phyloP scores from a whole-genome alignment of 192 early-diverging fungal genomes.

The Umbelopsis vinacea region DNA sequence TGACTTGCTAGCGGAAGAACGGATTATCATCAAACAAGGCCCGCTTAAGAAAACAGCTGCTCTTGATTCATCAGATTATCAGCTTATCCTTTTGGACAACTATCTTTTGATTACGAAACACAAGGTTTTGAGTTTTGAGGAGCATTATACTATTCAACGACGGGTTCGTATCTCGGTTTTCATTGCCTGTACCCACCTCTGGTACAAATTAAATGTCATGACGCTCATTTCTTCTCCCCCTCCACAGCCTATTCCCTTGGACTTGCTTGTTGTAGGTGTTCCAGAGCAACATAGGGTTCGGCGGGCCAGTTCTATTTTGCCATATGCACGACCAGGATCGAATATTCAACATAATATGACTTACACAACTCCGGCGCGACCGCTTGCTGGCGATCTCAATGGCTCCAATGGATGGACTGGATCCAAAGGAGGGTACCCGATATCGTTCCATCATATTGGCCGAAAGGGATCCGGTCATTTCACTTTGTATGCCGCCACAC shows the following conservation, averaged over 20 bases:
- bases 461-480: constrained; percentile 58
- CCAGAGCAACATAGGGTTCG: constrained; percentile 32
- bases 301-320: constrained; percentile 34
- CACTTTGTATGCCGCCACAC: constrained; percentile 76
- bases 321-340: constrained; percentile 30
- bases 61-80: constrained; percentile 68
- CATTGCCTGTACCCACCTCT: background rate
- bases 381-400: background rate
- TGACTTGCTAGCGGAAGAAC: constrained; percentile 68
- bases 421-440: constrained; percentile 69
- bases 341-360: constrained; percentile 24
- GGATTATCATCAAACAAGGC: constrained; percentile 81
- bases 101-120: constrained; percentile 75
- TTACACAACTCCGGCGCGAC: constrained; percentile 22
- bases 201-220: background rate
- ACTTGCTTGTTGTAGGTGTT: constrained; percentile 63
- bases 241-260: constrained; percentile 81
- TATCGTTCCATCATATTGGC: constrained; percentile 78
- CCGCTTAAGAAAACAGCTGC: constrained; percentile 68
- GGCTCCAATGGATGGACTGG: constrained; percentile 39
- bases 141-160: constrained; percentile 65
- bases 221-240: constrained; percentile 43
- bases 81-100: constrained; percentile 89
- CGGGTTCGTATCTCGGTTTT: constrained; percentile 45
- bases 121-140: constrained; percentile 62